phyloP scores from a whole-genome alignment of 345 rosid genomes.

The Moricandia moricandioides region DNA sequence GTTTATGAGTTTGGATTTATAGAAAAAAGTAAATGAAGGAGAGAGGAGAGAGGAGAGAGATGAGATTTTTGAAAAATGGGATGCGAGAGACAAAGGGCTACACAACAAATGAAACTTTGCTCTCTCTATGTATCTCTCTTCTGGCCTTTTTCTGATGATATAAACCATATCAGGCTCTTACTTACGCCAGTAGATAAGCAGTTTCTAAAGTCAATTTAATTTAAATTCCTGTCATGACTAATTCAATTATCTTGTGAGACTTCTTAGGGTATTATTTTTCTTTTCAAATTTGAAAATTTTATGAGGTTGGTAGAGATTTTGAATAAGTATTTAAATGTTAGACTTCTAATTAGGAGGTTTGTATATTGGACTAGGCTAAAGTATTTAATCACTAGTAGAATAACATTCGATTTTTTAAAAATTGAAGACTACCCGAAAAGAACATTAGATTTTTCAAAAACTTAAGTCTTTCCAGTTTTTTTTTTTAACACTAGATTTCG shows the following conservation, averaged over 20 bases:
- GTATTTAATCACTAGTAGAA: too few species aligned
- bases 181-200: constrained; percentile 25
- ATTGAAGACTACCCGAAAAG: too few species aligned
- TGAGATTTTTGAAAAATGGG: constrained; percentile 23
- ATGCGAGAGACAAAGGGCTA: constrained; percentile 25
- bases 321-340: background rate
- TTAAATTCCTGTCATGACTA: constrained; percentile 19
- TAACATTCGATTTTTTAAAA: too few species aligned
- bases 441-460: too few species aligned
- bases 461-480: too few species aligned
- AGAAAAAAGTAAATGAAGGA: background rate
- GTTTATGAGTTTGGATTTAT: constrained; percentile 30
- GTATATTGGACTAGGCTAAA: background rate
- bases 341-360: background rate
- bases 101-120: constrained; percentile 36
- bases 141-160: constrained; percentile 8
- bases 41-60: constrained; percentile 6
- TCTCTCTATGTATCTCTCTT: constrained; percentile 19
- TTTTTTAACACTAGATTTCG: too few species aligned
- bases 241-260: constrained; percentile 16
- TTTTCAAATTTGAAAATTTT: constrained; percentile 26
- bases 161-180: constrained; percentile 15
- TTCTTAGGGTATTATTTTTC: background rate
- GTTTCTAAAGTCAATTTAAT: constrained; percentile 23
- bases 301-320: background rate